A percentile compares a stretch with the other conserved stretches of the same genome.
Evolutionary conservation across 306 rosid species (phyloP).

Genomic region (Vigna mungo): DNA sequence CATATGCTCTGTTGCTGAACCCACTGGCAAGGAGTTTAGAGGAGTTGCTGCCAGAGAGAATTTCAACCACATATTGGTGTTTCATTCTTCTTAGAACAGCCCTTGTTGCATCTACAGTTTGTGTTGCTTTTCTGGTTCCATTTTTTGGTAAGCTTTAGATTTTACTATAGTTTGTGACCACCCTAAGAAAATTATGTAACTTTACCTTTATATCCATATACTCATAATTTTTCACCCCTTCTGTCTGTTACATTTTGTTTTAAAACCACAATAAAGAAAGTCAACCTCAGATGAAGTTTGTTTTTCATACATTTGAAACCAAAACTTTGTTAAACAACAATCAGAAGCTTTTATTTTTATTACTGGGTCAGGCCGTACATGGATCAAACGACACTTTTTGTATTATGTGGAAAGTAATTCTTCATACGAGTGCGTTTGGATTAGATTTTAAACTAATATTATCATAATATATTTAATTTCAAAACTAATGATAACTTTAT

Average conservation of each 20-base stretch:
- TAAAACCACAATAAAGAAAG: not conserved
- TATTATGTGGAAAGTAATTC: not conserved
- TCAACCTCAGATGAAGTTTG: not conserved
- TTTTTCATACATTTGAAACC: not conserved
- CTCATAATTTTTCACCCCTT: not conserved
- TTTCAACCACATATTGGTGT: slow-evolving; percentile 59
- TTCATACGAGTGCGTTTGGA: not conserved
- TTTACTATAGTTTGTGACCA: not conserved
- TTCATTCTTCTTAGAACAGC: slow-evolving; percentile 62
- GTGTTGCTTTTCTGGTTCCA: slow-evolving; percentile 76
- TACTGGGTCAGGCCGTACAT: not conserved
- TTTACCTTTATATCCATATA: not conserved
- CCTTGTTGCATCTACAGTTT: slow-evolving; percentile 68
- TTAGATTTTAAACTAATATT: not conserved
- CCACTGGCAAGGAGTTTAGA: slow-evolving; percentile 86
- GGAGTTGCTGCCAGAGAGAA: slow-evolving; percentile 67
- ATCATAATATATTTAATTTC: not conserved
- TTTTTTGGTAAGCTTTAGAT: slow-evolving; percentile 64
- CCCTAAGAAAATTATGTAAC: slow-evolving; percentile 7
- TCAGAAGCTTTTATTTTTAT: not conserved
- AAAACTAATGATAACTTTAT: slow-evolving; percentile 22
- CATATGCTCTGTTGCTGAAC: slow-evolving; percentile 73
- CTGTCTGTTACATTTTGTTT: slow-evolving; percentile 1
- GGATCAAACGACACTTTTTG: not conserved
- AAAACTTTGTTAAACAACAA: not conserved